phyloP scores from a whole-genome alignment of 805 yeast species.

The Cyberlindnera petersonii region DNA sequence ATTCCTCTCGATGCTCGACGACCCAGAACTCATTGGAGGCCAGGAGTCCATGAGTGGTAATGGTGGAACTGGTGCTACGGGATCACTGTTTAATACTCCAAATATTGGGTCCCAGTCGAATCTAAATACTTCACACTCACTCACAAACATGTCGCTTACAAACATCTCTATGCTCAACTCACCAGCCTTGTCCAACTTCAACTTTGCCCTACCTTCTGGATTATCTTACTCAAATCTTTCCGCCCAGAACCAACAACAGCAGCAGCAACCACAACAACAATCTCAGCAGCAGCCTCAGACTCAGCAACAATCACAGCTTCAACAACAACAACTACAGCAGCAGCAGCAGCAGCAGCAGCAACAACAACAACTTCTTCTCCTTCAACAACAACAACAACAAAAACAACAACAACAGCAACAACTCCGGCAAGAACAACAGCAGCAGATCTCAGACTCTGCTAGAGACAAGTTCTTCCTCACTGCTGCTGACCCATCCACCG shows the following conservation, averaged over 20 bases:
- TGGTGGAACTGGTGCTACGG: conserved; percentile 3
- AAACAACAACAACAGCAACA: conserved; percentile 13
- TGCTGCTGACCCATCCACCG: conserved; percentile 96
- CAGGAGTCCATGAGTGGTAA: conserved; percentile 15
- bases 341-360: conserved; percentile 9
- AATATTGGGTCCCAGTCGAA: conserved; percentile 2
- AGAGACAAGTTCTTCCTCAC: conserved; percentile 90
- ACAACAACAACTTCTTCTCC: conserved; percentile 10
- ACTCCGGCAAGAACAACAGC: conserved; percentile 15
- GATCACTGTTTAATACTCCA: conserved; percentile 12
- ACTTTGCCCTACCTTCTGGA: conserved; percentile 10
- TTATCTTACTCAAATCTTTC: conserved; percentile 7
- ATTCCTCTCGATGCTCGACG: conserved; percentile 85
- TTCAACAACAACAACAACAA: conserved; percentile 11
- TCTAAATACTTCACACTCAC: conserved; percentile 24
- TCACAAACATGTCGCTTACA: conserved; percentile 26
- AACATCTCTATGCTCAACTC: conserved; percentile 23
- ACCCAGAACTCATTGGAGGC: conserved; percentile 61
- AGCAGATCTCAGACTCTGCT: conserved; percentile 57
- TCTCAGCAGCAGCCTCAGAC: conserved; percentile 9
- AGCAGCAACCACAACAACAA: conserved; percentile 13
- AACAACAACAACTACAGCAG: conserved; percentile 3
- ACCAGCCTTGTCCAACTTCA: conserved; percentile 19
- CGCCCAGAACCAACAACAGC: conserved; percentile 11
- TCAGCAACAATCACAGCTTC: conserved; percentile 9